Evolutionary conservation across 2,329 filamentous ascomycete genomes (phyloP), one percentile per base, ranked within the genome.

Genomic region (Scedosporium apiospermum): DNA sequence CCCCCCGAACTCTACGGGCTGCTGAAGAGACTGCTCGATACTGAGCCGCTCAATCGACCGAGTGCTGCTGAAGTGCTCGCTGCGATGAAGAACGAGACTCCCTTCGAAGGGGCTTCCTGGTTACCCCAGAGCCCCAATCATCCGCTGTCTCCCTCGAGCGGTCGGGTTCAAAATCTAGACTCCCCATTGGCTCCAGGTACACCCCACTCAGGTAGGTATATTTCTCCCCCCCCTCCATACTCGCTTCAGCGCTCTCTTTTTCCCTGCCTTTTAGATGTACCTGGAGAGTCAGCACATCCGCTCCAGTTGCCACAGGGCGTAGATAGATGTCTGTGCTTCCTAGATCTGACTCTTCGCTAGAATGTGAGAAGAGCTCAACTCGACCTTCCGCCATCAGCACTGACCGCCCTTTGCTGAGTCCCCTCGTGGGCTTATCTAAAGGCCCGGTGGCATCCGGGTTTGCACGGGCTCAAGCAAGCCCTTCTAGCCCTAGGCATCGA

Each of bases 1-100:
- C 95, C 95, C 0, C 82, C 91, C 4, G 88, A 90, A 72, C 82
- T 99, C 0, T 99, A 98, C 74, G 85, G 85, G 57, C 87, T 96
- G 62, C 80, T 99, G 3, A 92, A 91, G 71, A 85, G 85, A 63
- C 79, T 99, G 4, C 81, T 99, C 5, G 88, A 91, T 1, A 78
- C 96, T 12, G 82, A 93, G 64, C 91, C 93, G 0, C 77, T 79
- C 1, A 85, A 92, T 62, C 82, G 95, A 6, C 95, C 95, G 0
- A 91, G 86, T 55, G 93, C 95, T 0, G 90, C 87, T 57, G 93
- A 98, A 63, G 93, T 99, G 1, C 74, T 98, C 46, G 80, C 81
- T 9, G 89, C 86, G 2, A 90, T 96, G 74, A 88, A 89, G 67
- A 87, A 83, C 44, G 88, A 90, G 76, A 84, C 74, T 67, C 76